Conservation (phyloP, 495 filamentous ascomycete species). For the Penicillium nucicola region DNA sequence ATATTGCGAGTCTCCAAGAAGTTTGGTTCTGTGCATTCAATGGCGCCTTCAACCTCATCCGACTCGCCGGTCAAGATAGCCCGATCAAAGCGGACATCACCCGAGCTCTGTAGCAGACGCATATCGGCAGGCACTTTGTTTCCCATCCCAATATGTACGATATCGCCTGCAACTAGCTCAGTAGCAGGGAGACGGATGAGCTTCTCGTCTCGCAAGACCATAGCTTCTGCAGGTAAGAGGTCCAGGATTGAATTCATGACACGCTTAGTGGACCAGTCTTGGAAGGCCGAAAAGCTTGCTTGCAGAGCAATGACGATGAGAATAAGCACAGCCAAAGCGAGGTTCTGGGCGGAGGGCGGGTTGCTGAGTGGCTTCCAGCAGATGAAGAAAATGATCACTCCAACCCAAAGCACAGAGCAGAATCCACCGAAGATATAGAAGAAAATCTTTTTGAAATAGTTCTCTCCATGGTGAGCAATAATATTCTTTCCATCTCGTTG, state of each 20-base stretch:
- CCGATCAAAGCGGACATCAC: conserved; percentile 69
- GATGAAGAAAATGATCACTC: conserved; percentile 66
- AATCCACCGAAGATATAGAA: conserved; percentile 74
- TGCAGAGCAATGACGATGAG: conserved; percentile 66
- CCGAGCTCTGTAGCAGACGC: conserved; percentile 59
- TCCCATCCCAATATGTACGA: conserved; percentile 62
- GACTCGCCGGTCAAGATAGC: conserved; percentile 71
- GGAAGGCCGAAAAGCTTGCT: conserved; percentile 66
- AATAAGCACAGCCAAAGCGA: conserved; percentile 67
- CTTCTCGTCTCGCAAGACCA: conserved; percentile 57
- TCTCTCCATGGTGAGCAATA: conserved; percentile 56
- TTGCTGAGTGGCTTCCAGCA: conserved; percentile 73
- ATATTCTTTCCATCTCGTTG: conserved; percentile 60
- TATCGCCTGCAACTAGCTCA: conserved; percentile 67
- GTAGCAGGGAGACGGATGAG: conserved; percentile 46
- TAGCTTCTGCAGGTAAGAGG: conserved; percentile 64
- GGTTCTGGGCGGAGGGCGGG: conserved; percentile 61
- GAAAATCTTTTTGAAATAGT: conserved; percentile 52
- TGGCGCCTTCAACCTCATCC: conserved; percentile 55
- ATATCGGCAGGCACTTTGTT: conserved; percentile 73
- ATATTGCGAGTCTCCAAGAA: conserved; percentile 73
- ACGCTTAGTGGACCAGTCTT: conserved; percentile 61
- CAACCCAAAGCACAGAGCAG: conserved; percentile 65
- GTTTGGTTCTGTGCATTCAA: conserved; percentile 62
- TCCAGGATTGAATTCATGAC: conserved; percentile 65